phyloP scores from a whole-genome alignment of 2,329 filamentous ascomycete genomes.

The Exophiala mesophila region DNA sequence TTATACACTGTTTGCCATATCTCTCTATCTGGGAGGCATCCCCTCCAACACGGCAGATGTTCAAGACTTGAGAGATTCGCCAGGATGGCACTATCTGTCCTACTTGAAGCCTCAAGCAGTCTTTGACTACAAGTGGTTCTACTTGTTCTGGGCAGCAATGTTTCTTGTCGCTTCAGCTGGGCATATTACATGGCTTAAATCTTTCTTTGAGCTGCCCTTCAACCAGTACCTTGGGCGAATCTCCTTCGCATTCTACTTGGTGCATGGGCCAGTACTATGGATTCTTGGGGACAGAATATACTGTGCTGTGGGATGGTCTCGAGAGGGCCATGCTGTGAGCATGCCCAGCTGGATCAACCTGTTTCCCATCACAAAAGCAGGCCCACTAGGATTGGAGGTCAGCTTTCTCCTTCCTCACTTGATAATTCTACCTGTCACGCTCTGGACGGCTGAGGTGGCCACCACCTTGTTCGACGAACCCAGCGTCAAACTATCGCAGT shows the following conservation, averaged over 20 bases:
- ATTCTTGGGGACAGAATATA: conserved; percentile 60
- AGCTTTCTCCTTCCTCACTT: conserved; percentile 57
- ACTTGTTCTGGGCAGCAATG: conserved; percentile 56
- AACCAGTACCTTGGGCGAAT: conserved; percentile 45
- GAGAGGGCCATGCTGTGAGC: conserved; percentile 45
- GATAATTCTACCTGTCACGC: conserved; percentile 55
- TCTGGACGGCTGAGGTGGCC: conserved; percentile 54
- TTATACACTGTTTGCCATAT: conserved; percentile 48
- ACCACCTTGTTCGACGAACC: conserved; percentile 57
- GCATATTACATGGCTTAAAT: conserved; percentile 54
- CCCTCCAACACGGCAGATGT: conserved; percentile 49
- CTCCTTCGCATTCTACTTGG: conserved; percentile 45
- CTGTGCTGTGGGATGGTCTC: conserved; percentile 54
- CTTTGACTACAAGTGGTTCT: conserved; percentile 65
- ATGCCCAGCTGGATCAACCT: conserved; percentile 55
- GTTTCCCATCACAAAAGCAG: conserved; percentile 51
- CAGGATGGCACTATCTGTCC: conserved; percentile 22
- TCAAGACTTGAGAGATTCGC: conserved; percentile 16
- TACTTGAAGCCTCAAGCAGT: conserved; percentile 58
- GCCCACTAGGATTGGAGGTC: conserved; percentile 58
- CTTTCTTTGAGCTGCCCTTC: conserved; percentile 38
- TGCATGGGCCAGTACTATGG: conserved; percentile 45
- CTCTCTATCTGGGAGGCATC: conserved; percentile 57
- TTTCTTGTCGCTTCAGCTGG: conserved; percentile 54
- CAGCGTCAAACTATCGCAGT: conserved; percentile 53